Base-by-base conservation (phyloP, 1,284 basidiomycete species). In the Rhodotorula sp. region DNA sequence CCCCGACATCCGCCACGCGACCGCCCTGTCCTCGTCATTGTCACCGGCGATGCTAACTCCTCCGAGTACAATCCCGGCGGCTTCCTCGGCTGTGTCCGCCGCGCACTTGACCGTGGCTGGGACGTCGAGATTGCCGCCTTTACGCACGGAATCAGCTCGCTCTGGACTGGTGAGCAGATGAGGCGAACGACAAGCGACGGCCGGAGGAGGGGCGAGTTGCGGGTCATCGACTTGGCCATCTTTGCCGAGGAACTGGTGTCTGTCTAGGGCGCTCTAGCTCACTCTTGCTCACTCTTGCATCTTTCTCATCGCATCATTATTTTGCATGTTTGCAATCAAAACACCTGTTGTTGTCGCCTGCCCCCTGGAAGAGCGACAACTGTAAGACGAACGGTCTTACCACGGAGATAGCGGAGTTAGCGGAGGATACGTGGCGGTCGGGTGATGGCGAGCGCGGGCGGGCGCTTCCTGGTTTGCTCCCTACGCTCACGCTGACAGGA, bases 21-120 rank as follows among this genome's bases (percentile, higher is more conserved):
- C 30, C 67, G 70, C 6, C 70, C 73, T 0, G 46, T 58, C 17
- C 62, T 94, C 74, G 88, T 94, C 49, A 85, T 94, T 47, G 92
- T 90, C 2, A 94, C 92, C 0, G 92, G 92, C 6, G 92, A 94
- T 79, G 91, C 91, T 29, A 90, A 91, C 77, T 88, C 89, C 19
- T 90, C 90, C 4, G 89, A 94, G 78, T 94, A 92, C 78, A 92
- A 88, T 79, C 89, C 90, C 70, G 89, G 92, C 76, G 91, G 91
- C 6, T 94, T 94, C 80, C 79, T 91, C 36, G 90, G 91, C 1
- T 89, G 89, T 62, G 90, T 92, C 20, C 83, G 89, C 64, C 87
- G 88, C 19, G 92, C 92, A 17, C 81, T 94, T 76, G 88, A 87
- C 80, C 86, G 88, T 63, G 92, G 92, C 2, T 94, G 92, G 92